Evolutionary conservation across 208 protist species (phyloP).

Genomic region (Crithidia sp.): DNA sequence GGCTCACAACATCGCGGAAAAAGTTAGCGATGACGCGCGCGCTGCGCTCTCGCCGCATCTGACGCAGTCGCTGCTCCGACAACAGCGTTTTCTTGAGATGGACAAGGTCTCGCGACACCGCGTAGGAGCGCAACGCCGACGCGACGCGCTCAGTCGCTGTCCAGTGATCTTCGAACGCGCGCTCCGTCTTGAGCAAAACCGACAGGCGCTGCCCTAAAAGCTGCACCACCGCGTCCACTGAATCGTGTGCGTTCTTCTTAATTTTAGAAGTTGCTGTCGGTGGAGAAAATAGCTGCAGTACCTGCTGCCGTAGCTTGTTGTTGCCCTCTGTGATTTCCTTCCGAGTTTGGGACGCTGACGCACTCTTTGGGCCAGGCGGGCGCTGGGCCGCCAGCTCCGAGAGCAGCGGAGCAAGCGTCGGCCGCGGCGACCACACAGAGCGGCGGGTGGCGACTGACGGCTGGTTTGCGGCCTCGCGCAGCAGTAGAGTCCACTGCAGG

Average conservation of each 20-base stretch:
- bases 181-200: constrained; percentile 61
- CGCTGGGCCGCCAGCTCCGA: constrained; percentile 20
- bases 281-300: constrained; percentile 31
- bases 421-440: constrained; percentile 49
- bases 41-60: constrained; percentile 48
- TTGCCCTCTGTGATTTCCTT: constrained; percentile 34
- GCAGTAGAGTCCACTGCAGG: constrained; percentile 57
- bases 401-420: constrained; percentile 18
- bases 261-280: constrained; percentile 28
- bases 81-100: constrained; percentile 45
- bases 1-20: constrained; percentile 50
- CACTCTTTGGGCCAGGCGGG: constrained; percentile 22
- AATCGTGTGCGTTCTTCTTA: constrained; percentile 45
- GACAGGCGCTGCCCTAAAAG: constrained; percentile 62
- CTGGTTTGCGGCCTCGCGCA: constrained; percentile 31
- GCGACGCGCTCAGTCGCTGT: constrained; percentile 61
- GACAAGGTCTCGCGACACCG: constrained; percentile 65
- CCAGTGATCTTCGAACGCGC: constrained; percentile 74
- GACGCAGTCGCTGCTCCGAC: constrained; percentile 30
- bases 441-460: constrained; percentile 13
- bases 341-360: constrained; percentile 19
- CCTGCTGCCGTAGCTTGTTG: constrained; percentile 32
- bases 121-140: constrained; percentile 57
- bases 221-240: constrained; percentile 37
- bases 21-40: constrained; percentile 64